Percentiles rank a stretch among this genome's conserved stretches.
Conservation (phyloP, 2,329 filamentous ascomycete species). For the Penicillium sp. region DNA sequence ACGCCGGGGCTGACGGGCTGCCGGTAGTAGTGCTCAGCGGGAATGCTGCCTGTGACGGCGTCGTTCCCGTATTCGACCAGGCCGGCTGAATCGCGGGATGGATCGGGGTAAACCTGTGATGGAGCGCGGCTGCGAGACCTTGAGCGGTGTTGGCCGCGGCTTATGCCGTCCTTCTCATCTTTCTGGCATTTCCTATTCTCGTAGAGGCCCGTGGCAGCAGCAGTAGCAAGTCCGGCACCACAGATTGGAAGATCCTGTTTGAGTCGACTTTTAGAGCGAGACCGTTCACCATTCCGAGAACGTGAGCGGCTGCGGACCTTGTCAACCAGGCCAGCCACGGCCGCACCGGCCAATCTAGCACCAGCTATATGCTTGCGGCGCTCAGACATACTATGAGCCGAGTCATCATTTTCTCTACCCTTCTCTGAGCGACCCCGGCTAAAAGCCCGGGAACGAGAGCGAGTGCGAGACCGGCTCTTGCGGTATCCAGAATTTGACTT, state of each 20-base stretch:
- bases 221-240: conserved; percentile 59
- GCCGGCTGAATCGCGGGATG: conserved; percentile 44
- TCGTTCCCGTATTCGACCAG: conserved; percentile 64
- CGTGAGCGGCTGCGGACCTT: conserved; percentile 58
- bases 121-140: conserved; percentile 45
- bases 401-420: conserved; percentile 15
- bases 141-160: conserved; percentile 41
- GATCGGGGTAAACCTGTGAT: conserved; percentile 42
- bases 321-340: conserved; percentile 60
- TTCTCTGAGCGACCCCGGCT: conserved; percentile 28
- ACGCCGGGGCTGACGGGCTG: conserved; percentile 27
- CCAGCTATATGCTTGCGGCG: conserved; percentile 59
- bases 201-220: conserved; percentile 60
- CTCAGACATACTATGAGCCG: conserved; percentile 42
- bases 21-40: conserved; percentile 47
- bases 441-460: conserved; percentile 43
- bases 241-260: conserved; percentile 58
- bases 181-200: conserved; percentile 62
- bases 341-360: conserved; percentile 61
- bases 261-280: conserved; percentile 54
- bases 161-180: conserved; percentile 48
- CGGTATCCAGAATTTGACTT: conserved; percentile 51
- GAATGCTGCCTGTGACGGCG: conserved; percentile 57
- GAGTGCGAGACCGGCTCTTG: conserved; percentile 48
- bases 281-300: conserved; percentile 48